Base-by-base conservation (phyloP, 202 grass and related monocot species). In the Sporobolus alterniflorus region DNA sequence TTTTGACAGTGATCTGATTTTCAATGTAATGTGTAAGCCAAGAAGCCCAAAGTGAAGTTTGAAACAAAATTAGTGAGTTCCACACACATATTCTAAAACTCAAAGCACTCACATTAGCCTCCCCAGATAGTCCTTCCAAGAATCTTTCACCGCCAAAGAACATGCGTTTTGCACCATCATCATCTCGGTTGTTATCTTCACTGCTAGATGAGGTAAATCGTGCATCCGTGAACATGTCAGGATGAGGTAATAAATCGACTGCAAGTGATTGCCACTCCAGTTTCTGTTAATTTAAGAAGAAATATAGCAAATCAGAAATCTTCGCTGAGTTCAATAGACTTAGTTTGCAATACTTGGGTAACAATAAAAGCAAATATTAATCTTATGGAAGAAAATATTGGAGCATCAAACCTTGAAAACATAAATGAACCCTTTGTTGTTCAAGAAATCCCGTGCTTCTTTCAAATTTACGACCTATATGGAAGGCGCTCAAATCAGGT, bases 381-480 rank as follows among this genome's bases (percentile, higher is more conserved):
- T 85, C 26, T 77, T 74, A 46, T 82, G 29, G 43, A 21, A 61
- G 52, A 24, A 86, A 82, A 42, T 18, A 65, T 8, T 15, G 87
- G 15, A 69, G 15, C 69, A 61, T 65, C 63, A 84, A 88, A 99
- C 97, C 97, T 99, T 99, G 64, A 99, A 99, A 87, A 96, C 91
- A 90, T 99, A 99, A 81, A 99, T 94, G 88, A 92, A 99, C 43
- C 91, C 91, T 87, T 89, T 92, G 83, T 90, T 96, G 67, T 94
- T 92, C 17, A 93, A 96, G 82, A 96, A 99, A 85, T 99, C 97
- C 62, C 97, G 87, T 73, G 97, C 97, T 92, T 99, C 97, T 93
- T 99, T 99, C 73, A 99, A 91, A 84, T 94, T 96, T 80, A 99
- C 97, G 64, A 74, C 93, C 97, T 99, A 78, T 78, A 71, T 65